Conservation (phyloP, 2,329 filamentous ascomycete genomes). For the Coniella lustricola region DNA sequence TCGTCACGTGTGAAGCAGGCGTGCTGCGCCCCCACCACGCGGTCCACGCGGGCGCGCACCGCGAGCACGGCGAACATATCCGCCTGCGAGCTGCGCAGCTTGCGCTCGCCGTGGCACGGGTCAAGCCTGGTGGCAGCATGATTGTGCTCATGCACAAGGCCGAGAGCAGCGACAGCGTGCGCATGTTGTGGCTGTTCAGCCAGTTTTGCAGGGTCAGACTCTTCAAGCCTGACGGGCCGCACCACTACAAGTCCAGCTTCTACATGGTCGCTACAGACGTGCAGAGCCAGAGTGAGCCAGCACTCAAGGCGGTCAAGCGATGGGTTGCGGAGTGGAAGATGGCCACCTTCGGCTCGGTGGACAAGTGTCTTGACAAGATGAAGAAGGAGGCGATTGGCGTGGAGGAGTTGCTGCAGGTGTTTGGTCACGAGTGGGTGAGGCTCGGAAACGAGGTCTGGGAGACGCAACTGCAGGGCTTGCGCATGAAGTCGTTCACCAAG, state of each 20-base stretch:
- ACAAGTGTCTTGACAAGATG: too few relatives aligned
- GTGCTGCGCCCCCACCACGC: conserved; percentile 33
- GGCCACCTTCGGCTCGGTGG: conserved; percentile 29
- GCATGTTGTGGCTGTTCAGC: conserved; percentile 31
- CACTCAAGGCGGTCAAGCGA: conserved; percentile 26
- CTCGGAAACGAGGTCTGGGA: too few relatives aligned
- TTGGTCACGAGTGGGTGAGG: too few relatives aligned
- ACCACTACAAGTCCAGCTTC: conserved; percentile 41
- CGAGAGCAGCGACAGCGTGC: conserved; percentile 32
- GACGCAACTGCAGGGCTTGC: too few relatives aligned
- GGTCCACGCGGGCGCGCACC: conserved; percentile 23
- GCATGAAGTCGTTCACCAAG: too few relatives aligned
- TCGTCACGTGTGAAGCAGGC: conserved; percentile 42
- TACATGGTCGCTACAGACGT: conserved; percentile 44
- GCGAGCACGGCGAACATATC: conserved; percentile 28
- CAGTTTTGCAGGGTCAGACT: conserved; percentile 35
- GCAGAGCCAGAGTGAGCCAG: conserved; percentile 24
- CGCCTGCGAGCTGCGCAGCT: conserved; percentile 34
- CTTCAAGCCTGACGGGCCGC: conserved; percentile 36
- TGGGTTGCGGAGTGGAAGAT: conserved; percentile 35
- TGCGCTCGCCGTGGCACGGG: conserved; percentile 37
- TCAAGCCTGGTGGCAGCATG: conserved; percentile 41
- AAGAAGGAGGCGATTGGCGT: too few relatives aligned
- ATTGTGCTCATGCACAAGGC: conserved; percentile 43
- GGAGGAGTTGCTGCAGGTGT: too few relatives aligned